Conservation (phyloP, 345 rosid genomes). For the Brassica incana region DNA sequence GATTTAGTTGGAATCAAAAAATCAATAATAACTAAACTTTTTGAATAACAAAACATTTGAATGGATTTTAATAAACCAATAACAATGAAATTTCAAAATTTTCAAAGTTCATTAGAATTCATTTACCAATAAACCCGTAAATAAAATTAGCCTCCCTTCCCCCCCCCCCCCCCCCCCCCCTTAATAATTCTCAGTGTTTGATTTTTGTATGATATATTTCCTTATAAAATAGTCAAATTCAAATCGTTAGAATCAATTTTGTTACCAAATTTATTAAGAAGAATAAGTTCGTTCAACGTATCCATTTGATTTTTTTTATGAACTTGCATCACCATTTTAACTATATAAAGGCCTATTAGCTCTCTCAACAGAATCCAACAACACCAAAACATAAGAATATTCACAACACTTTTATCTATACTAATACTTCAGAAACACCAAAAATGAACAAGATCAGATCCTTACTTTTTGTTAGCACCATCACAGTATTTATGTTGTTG, state of each 20-base stretch:
- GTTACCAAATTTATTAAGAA: neutral
- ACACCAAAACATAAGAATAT: slow-evolving; percentile 6
- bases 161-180: too few species aligned
- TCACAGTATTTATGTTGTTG: slow-evolving; percentile 16
- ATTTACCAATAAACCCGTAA: too few species aligned
- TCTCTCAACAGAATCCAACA: slow-evolving; percentile 9
- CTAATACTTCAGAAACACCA: neutral
- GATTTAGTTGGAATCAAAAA: too few species aligned
- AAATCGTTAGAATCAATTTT: neutral
- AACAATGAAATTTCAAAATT: too few species aligned
- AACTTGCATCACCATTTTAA: neutral
- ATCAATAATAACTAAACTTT: too few species aligned
- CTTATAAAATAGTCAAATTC: neutral
- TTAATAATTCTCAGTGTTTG: neutral
- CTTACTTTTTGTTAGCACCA: neutral
- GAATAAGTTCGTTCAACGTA: neutral
- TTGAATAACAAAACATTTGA: too few species aligned
- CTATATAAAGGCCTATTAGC: slow-evolving; percentile 6
- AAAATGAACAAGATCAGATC: slow-evolving; percentile 11
- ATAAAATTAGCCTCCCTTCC: too few species aligned
- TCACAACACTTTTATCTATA: neutral
- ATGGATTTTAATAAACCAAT: too few species aligned
- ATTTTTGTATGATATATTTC: neutral
- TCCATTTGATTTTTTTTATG: neutral
- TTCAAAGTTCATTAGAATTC: too few species aligned